Evolutionary conservation across 306 rosid genomes (phyloP), one percentile per base, ranked within the genome.

Genomic region (Abrus precatorius): DNA sequence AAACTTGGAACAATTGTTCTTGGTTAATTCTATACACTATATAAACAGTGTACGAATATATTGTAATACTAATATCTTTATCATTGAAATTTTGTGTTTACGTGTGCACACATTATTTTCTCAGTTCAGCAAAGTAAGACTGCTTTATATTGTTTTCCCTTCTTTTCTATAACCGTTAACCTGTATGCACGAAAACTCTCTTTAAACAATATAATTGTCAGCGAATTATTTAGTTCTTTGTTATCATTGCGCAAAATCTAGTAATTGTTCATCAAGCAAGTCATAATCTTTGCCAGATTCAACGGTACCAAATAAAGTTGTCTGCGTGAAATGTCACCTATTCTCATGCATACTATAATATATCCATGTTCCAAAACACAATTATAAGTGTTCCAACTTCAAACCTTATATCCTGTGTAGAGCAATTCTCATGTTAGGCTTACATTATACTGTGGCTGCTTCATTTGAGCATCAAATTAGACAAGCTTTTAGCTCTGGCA

Each of bases 401-500:
- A 69, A 32, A 49, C 61, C 36, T 54, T 27, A 34, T n/a, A 41
- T 29, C 47, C 29, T 64, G 43, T 20, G 2, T 20, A 27, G 4
- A 47, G 52, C 50, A 20, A 33, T 44, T 76, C 2, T 2, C 55
- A 29, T 62, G 57, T 34, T 9, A 5, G 7, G 50, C 6, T 62
- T 34, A 36, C 7, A 33, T 30, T 45, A 60, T 8, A 59, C 9
- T 74, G 30, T n/a, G 69, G 41, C 34, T 77, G 43, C 49, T 7
- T 60, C 72, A 30, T 50, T 69, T 53, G 43, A 34, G 61, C 78
- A 69, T 38, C 54, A 75, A 14, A 68, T 9, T 57, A 47, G 2
- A 40, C 2, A 76, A 61, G 53, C 29, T 56, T 74, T 63, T 56
- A 53, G 79, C 28, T 40, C 49, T n/a, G 50, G 1, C 33, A 60